Base-by-base conservation (phyloP, 768 basidiomycete species). In the Ramaria rubella region DNA sequence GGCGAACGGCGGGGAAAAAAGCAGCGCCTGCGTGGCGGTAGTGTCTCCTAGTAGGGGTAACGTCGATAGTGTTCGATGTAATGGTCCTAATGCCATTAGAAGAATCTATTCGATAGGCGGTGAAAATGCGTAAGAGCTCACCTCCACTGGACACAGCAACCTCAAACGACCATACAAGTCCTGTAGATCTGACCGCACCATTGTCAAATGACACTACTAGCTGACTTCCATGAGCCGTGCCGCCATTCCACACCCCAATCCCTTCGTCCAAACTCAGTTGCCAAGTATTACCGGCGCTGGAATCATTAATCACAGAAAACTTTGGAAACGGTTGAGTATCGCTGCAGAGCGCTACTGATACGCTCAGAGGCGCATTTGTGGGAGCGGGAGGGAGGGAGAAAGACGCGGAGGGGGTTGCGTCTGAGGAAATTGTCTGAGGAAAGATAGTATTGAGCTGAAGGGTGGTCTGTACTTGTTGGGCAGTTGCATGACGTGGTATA, bases 11-110 rank as follows among this genome's bases (percentile, higher is more conserved):
- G 80, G 78, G 0, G 90, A 91, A 68, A 87, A 89, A 11, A 91
- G 63, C 27, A 92, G 68, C 0, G 81, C 87, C 65, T 87, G 81
- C 50, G 82, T 87, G 5, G 82, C 71, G 1, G 88, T 87, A 1
- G 86, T 82, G 66, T 92, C 90, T 2, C 86, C 87, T 1, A 90
- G 70, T 5, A 86, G 68, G 1, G 87, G 87, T 1, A 77, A 63
- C 9, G 62, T 61, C 17, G 68, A 55, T 11, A 80, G 63, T 5
- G 69, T 55, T 58, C 75, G 64, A 61, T 85, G 83, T 48, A 84
- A 68, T 17, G 80, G 74, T 11, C 60, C 82, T 84, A 48, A 8
- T 11, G 29, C 38, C 27, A 36, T 42, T 43, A 44, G 2, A 49
- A 52, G 6, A 36, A n/a, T 43, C 30, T 19, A 30, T 23, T 63